Conservation (phyloP, 768 basidiomycete species). For the Tulasnella calospora region DNA sequence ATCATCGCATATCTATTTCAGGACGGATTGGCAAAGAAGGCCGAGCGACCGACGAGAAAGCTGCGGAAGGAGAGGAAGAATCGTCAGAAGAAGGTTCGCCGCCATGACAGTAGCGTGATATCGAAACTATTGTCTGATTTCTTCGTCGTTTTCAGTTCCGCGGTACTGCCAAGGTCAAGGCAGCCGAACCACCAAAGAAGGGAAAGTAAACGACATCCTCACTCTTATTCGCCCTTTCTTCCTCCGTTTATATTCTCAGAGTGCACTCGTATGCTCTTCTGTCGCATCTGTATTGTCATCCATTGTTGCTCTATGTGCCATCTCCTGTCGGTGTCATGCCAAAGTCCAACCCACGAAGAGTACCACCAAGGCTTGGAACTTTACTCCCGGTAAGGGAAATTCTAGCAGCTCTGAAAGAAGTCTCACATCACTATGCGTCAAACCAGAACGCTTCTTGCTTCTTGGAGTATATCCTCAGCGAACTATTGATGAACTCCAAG, state of each 20-base stretch:
- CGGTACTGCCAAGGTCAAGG: conserved; percentile 94
- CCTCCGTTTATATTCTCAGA: not conserved
- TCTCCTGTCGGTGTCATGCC: not conserved
- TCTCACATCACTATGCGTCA: not conserved
- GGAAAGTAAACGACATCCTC: conserved; percentile 11
- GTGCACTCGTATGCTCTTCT: not conserved
- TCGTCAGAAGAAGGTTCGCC: conserved; percentile 54
- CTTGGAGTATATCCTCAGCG: not conserved
- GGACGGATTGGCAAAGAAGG: no score
- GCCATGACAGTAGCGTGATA: not conserved
- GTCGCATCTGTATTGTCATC: not conserved
- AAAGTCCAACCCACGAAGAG: not conserved
- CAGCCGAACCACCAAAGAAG: conserved; percentile 84
- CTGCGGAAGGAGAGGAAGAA: no score
- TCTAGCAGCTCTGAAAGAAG: no score
- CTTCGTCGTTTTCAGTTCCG: conserved; percentile 57
- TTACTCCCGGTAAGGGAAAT: no score
- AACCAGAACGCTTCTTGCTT: not conserved
- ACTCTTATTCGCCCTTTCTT: not conserved
- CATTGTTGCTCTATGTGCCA: conserved; percentile 12
- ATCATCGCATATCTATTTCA: no score
- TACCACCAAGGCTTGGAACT: not conserved
- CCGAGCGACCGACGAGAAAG: no score
- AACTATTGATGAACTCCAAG: no score
- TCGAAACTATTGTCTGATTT: conserved; percentile 25